Evolutionary conservation across 176 grass and related monocot genomes (phyloP).

Genomic region (Otatea glauca): DNA sequence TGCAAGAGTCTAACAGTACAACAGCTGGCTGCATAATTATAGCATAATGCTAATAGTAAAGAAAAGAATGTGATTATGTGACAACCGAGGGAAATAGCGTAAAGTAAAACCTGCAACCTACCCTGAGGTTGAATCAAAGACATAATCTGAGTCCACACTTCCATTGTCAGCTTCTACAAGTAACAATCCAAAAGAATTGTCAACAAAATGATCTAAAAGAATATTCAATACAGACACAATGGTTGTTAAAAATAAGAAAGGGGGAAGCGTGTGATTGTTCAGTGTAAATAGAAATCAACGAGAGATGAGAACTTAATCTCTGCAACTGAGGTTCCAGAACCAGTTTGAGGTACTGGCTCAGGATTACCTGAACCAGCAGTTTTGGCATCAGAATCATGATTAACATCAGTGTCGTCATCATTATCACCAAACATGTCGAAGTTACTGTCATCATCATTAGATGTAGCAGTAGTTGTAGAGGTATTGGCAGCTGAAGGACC

Average conservation of each 20-base stretch:
- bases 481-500: conserved; percentile 54
- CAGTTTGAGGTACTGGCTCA: conserved; percentile 38
- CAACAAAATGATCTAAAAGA: conserved; percentile 21
- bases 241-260: background rate
- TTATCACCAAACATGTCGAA: conserved; percentile 89
- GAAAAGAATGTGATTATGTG: background rate
- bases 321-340: conserved; percentile 43
- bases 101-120: conserved; percentile 48
- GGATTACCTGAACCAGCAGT: conserved; percentile 46
- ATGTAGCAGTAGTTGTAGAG: conserved; percentile 41
- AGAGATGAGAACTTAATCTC: conserved; percentile 38
- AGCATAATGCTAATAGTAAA: conserved; percentile 6
- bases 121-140: conserved; percentile 80
- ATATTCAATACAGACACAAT: conserved; percentile 4
- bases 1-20: conserved; percentile 20
- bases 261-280: background rate
- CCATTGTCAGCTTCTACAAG: conserved; percentile 67
- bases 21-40: background rate
- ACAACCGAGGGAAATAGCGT: conserved; percentile 6
- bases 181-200: conserved; percentile 17
- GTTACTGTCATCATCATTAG: conserved; percentile 59
- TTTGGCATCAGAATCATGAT: conserved; percentile 45
- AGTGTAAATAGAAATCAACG: conserved; percentile 13
- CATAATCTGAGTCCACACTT: conserved; percentile 73
- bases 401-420: conserved; percentile 65